Evolutionary conservation across 345 rosid genomes (phyloP).

Genomic region (Kandelia obovata): DNA sequence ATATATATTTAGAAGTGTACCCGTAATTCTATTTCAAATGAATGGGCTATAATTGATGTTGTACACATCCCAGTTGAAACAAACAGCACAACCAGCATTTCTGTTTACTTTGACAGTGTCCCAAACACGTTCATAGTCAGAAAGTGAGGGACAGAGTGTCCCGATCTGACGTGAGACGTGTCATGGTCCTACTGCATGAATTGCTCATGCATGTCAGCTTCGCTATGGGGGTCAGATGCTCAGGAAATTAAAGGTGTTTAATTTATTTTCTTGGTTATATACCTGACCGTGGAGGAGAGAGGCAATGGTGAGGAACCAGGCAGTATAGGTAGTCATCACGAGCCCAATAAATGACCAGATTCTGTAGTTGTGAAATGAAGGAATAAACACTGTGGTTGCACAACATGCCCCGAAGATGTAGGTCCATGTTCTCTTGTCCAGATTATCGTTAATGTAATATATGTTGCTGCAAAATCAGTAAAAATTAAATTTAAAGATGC

Average conservation of each 20-base stretch:
- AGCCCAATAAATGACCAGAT: constrained; percentile 99
- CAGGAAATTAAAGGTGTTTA: neutral
- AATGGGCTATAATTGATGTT: too few relatives aligned
- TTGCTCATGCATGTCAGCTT: neutral
- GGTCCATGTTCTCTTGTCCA: constrained; percentile 99
- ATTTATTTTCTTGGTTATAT: neutral
- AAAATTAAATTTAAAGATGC: neutral
- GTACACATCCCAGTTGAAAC: too few relatives aligned
- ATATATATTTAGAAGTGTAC: too few relatives aligned
- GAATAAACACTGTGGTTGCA: constrained; percentile 95
- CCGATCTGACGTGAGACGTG: neutral
- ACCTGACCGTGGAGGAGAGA: constrained; percentile 97
- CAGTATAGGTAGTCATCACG: constrained; percentile 95
- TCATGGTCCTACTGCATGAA: constrained; percentile 5
- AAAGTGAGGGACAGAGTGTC: constrained; percentile 17
- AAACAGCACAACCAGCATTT: constrained; percentile 22
- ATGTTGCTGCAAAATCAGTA: constrained; percentile 64
- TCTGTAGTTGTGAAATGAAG: constrained; percentile 97
- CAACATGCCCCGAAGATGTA: constrained; percentile 99
- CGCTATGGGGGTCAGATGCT: neutral
- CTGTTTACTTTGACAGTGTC: constrained; percentile 19
- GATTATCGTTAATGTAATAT: constrained; percentile 94
- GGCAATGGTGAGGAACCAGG: constrained; percentile 96
- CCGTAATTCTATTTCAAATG: too few relatives aligned
- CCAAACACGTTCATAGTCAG: constrained; percentile 3